Base-by-base conservation (phyloP, 495 filamentous ascomycete genomes). In the Hypomontagnella submonticulosa region DNA sequence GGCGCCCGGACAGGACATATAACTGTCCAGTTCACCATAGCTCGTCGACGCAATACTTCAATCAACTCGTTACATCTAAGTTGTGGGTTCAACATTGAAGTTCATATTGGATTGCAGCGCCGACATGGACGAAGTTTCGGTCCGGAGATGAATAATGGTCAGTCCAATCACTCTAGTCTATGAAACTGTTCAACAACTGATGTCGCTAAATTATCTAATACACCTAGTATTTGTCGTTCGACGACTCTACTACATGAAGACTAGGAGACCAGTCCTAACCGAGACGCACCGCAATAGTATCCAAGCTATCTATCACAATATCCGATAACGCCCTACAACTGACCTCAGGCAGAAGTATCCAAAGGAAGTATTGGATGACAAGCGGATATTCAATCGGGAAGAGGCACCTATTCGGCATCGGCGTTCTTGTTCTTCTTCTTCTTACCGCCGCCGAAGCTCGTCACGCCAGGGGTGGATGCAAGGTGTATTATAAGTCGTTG, bases 401-500 rank as follows among this genome's bases (percentile, higher is more conserved):
- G 42, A 36, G 33, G 37, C 61, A 55, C 54, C 48, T 82, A 81
- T 66, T 82, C 80, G 38, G 80, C 81, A 48, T 77, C 79, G 10
- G 80, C 78, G 68, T 84, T 85, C 79, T 86, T 86, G 2, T 30
- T 41, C 50, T 54, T 55, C 81, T 90, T 90, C 81, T 89, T 90
- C 77, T 86, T 86, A 68, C 80, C 79, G 55, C 76, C 78, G 52
- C 81, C 70, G 34, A 81, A 70, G 50, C 71, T 73, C 7, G 81
- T 76, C 10, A 80, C 80, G 30, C 84, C 86, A 9, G 79, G 76
- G 71, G 89, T 83, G 71, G 89, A 89, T 73, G 88, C 90, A 75
- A 92, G 88, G 78, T 96, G 92, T 54, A 97, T 92, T 61, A 92
- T 82, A 65, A 97, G 82, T 20, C 86, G 84, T 51, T 79, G 79